These are phyloP conservation scores for Boletus rubroflammeus DNA, from an alignment of 768 basidiomycete species.

Conservation along the genomic window DNA sequence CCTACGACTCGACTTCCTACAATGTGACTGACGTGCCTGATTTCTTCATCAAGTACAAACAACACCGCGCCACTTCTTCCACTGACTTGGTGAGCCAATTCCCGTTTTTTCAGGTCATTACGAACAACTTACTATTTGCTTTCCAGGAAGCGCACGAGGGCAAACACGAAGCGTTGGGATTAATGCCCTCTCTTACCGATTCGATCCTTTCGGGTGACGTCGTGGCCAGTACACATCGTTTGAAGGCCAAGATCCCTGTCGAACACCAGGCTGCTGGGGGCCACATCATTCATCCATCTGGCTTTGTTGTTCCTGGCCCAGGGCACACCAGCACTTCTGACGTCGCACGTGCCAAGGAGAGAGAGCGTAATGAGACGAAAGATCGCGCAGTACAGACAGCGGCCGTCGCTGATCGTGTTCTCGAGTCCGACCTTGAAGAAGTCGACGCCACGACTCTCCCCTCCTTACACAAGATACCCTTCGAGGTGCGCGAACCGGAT, in stretches of 20 bases:
- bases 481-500: slow-evolving; percentile 37
- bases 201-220: slow-evolving; percentile 23
- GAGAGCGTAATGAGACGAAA: slow-evolving; percentile 17
- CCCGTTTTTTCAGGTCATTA: neutral
- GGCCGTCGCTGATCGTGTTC: slow-evolving; percentile 30
- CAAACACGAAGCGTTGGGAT: slow-evolving; percentile 10
- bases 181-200: slow-evolving; percentile 23
- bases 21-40: slow-evolving; percentile 24
- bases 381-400: slow-evolving; percentile 28
- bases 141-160: slow-evolving; percentile 1
- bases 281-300: slow-evolving; percentile 24
- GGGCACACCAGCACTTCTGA: slow-evolving; percentile 26
- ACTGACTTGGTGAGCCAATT: slow-evolving; percentile 4
- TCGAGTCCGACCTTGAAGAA: slow-evolving; percentile 28
- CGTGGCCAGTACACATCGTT: slow-evolving; percentile 28
- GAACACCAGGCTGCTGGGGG: slow-evolving; percentile 21
- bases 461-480: slow-evolving; percentile 38
- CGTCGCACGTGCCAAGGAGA: slow-evolving; percentile 24
- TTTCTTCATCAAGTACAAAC: slow-evolving; percentile 29
- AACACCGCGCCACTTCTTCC: slow-evolving; percentile 8
- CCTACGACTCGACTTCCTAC: slow-evolving; percentile 26
- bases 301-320: slow-evolving; percentile 29
- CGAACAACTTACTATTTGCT: neutral
- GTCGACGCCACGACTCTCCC: slow-evolving; percentile 26
- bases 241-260: slow-evolving; percentile 27